These are phyloP conservation scores for Straminergon stramineum DNA, from an alignment of 225 moss, liverwort and hornwort genomes.

Conservation along the genomic window DNA sequence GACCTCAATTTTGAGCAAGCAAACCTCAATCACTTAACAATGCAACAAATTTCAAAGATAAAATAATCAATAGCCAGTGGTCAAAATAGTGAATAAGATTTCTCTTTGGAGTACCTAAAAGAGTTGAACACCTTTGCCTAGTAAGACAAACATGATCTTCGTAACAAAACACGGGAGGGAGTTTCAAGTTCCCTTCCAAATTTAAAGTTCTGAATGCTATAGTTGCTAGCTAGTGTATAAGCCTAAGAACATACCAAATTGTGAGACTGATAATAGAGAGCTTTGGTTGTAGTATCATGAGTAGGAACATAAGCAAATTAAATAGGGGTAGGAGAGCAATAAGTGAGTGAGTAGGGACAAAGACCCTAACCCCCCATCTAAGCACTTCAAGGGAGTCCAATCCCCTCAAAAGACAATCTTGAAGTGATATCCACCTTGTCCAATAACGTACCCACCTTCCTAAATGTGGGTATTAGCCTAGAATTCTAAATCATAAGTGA, in stretches of 20 bases:
- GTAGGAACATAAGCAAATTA: accelerated
- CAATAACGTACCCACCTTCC: too few relatives aligned
- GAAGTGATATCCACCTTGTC: accelerated
- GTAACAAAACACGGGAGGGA: neutral
- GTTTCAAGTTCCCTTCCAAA: neutral
- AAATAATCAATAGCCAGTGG: neutral
- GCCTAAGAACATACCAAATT: neutral
- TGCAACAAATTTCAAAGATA: neutral
- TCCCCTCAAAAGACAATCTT: too few relatives aligned
- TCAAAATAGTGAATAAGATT: accelerated
- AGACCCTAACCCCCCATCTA: neutral
- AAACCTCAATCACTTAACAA: accelerated
- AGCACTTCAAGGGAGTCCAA: neutral
- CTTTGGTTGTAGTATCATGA: accelerated
- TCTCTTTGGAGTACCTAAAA: accelerated
- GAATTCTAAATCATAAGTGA: accelerated
- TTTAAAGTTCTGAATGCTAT: neutral
- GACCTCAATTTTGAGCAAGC: neutral
- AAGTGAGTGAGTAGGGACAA: neutral
- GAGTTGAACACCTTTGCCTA: accelerated
- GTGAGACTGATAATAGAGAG: neutral
- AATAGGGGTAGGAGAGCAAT: accelerated
- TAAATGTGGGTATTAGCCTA: accelerated
- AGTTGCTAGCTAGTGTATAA: accelerated
- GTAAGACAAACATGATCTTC: neutral